These are phyloP conservation scores for Debaryomycetaceae sp. DNA, from an alignment of 1,139 yeast species.

Conservation along the genomic window DNA sequence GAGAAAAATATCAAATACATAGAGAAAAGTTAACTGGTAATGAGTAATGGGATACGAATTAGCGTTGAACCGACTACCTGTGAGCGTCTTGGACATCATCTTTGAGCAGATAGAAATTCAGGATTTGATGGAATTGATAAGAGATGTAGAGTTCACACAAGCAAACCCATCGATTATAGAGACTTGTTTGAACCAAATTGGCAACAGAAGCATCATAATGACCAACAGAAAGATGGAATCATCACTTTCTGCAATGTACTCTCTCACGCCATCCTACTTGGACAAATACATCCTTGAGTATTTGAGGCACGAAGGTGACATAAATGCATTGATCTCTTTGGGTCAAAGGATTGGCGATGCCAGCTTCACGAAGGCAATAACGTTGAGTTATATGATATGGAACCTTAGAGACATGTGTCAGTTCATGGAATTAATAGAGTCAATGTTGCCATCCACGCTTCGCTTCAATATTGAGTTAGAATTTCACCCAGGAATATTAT, in stretches of 20 bases:
- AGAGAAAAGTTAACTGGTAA: background rate
- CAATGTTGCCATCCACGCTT: background rate
- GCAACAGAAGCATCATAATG: slow-evolving; percentile 6
- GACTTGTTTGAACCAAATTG: slow-evolving; percentile 7
- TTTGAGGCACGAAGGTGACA: slow-evolving; percentile 2
- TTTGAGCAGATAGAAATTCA: slow-evolving; percentile 5
- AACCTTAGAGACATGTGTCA: slow-evolving; percentile 15
- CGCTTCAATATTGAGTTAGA: slow-evolving; percentile 20
- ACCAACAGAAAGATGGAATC: slow-evolving; percentile 11
- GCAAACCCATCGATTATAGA: slow-evolving; percentile 4
- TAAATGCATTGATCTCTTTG: slow-evolving; percentile 4
- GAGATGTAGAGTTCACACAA: slow-evolving; percentile 5
- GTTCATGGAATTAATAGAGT: slow-evolving; percentile 8
- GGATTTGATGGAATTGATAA: slow-evolving; percentile 6
- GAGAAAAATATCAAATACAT: too few species aligned
- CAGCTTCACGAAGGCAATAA: slow-evolving; percentile 7
- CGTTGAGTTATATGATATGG: slow-evolving; percentile 21
- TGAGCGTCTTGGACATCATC: slow-evolving; percentile 8
- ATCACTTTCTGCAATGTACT: slow-evolving; percentile 13
- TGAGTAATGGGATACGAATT: background rate
- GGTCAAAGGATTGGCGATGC: slow-evolving; percentile 2
- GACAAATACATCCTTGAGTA: slow-evolving; percentile 8
- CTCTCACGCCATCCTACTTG: slow-evolving; percentile 10
- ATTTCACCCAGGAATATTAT: slow-evolving; percentile 17
- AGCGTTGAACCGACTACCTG: slow-evolving; percentile 3